Conservation (phyloP, 768 basidiomycete species). For the Trametes punicea region DNA sequence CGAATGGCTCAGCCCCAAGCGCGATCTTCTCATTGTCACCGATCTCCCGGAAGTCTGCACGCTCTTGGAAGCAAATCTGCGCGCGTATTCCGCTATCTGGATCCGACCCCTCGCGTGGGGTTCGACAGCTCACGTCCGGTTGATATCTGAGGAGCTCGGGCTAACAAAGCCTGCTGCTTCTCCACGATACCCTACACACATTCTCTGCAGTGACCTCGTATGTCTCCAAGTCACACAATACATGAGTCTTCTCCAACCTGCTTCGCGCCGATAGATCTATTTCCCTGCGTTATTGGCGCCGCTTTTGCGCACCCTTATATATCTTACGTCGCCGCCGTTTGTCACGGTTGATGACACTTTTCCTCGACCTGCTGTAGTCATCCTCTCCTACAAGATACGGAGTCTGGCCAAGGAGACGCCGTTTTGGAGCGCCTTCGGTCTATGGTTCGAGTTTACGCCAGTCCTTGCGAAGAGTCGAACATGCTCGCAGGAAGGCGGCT, state of each 20-base stretch:
- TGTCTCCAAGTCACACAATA: conserved; percentile 26
- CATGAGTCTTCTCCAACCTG: neutral
- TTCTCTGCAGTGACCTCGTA: conserved; percentile 84
- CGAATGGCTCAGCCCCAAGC: conserved; percentile 33
- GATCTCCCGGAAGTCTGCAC: conserved; percentile 75
- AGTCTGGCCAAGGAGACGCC: conserved; percentile 67
- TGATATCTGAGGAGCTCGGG: conserved; percentile 40
- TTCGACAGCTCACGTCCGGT: conserved; percentile 38
- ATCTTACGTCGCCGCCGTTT: conserved; percentile 59
- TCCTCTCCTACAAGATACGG: conserved; percentile 76
- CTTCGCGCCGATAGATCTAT: conserved; percentile 55
- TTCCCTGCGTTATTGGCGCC: conserved; percentile 80
- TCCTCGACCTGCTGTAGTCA: conserved; percentile 35
- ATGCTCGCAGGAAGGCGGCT: neutral
- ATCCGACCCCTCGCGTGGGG: conserved; percentile 76
- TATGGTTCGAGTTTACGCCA: conserved; percentile 69
- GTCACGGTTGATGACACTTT: neutral
- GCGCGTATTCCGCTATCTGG: conserved; percentile 26
- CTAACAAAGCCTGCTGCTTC: neutral
- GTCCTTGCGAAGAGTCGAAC: conserved; percentile 31
- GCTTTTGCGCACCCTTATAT: conserved; percentile 69
- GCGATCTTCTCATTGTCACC: conserved; percentile 48
- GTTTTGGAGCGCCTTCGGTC: conserved; percentile 79
- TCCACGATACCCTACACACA: conserved; percentile 46
- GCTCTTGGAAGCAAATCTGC: conserved; percentile 43